Evolutionary conservation across 1,139 yeast genomes (phyloP), one percentile per base, ranked within the genome.

Genomic region (Hyphopichia fennica): DNA sequence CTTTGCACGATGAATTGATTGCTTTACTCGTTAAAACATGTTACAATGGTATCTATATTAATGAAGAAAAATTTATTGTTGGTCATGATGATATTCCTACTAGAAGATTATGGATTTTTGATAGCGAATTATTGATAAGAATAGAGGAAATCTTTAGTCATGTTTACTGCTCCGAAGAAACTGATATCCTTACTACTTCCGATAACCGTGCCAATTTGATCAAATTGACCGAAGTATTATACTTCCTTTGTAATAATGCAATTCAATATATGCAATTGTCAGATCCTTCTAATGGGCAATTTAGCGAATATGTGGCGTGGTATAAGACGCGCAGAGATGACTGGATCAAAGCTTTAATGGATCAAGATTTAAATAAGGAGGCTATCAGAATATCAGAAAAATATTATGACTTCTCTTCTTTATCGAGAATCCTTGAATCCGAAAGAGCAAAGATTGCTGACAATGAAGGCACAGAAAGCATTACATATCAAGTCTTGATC

Each of bases 311-410:
- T 45, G 29, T 47, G 17, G 50, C 47, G 23, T 73, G 77, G 76
- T 72, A 67, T 49, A 57, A 56, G 14, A 41, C 44, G 6, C 57
- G 63, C 34, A 69, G 64, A 47, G 40, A 48, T 7, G 49, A 56
- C 17, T 83, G 95, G 95, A 76, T 84, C 19, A 65, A 69, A 34
- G 70, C 75, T 1, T 58, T 87, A 31, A 70, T 82, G 17, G 58
- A 65, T 10, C 62, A 74, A 39, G 77, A 75, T 18, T 66, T 79
- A 42, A 62, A 70, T 20, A 63, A 63, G 9, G 81, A 81, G 32
- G 88, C 91, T 0, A 61, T 84, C 16, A 65, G 67, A n/a, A 71
- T 89, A 35, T 79, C 89, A 1, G 96, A 88, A 52, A 68, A 71
- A 29, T 86, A 82, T 57, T 62, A 67, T 19, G 96, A 89, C 56